phyloP scores from a whole-genome alignment of 176 grass and related monocot species.

The Zea luxurians region DNA sequence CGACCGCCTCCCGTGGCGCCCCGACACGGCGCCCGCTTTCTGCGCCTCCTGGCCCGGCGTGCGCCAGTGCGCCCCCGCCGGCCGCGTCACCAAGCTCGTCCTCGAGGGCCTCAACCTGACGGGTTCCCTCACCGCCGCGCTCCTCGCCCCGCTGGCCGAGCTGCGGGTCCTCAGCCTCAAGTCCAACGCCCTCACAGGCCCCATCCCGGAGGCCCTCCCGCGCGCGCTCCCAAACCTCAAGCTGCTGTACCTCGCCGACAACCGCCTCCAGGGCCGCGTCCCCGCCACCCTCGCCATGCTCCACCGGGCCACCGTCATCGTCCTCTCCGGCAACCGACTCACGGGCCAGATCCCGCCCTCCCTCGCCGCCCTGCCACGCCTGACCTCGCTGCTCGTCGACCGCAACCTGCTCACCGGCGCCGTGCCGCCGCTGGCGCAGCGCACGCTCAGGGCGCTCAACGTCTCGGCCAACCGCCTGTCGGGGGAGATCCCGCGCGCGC shows the following conservation, averaged over 20 bases:
- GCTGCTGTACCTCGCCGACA: slow-evolving; percentile 79
- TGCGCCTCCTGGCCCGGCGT: slow-evolving; percentile 77
- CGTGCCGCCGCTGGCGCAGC: slow-evolving; percentile 60
- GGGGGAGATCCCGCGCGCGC: slow-evolving; percentile 56
- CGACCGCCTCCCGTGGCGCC: slow-evolving; percentile 63
- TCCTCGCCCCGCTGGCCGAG: slow-evolving; percentile 64
- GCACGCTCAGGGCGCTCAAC: slow-evolving; percentile 62
- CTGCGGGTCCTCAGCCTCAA: slow-evolving; percentile 92
- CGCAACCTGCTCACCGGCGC: slow-evolving; percentile 56
- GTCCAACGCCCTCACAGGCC: slow-evolving; percentile 69
- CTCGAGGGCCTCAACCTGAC: slow-evolving; percentile 85
- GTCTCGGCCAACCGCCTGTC: slow-evolving; percentile 67
- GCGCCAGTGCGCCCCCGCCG: slow-evolving; percentile 46
- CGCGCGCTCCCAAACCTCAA: slow-evolving; percentile 70
- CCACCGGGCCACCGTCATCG: slow-evolving; percentile 76
- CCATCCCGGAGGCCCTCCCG: slow-evolving; percentile 68
- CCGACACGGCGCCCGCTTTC: slow-evolving; percentile 30
- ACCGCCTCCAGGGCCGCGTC: slow-evolving; percentile 60
- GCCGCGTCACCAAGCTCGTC: slow-evolving; percentile 86
- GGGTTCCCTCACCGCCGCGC: slow-evolving; percentile 42
- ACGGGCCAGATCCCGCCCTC: slow-evolving; percentile 61
- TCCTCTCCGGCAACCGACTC: slow-evolving; percentile 68
- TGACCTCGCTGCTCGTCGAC: slow-evolving; percentile 64
- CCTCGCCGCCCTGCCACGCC: slow-evolving; percentile 50
- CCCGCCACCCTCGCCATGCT: slow-evolving; percentile 58